phyloP scores from a whole-genome alignment of 192 early-diverging fungal species.

The Ambispora gerdemannii region DNA sequence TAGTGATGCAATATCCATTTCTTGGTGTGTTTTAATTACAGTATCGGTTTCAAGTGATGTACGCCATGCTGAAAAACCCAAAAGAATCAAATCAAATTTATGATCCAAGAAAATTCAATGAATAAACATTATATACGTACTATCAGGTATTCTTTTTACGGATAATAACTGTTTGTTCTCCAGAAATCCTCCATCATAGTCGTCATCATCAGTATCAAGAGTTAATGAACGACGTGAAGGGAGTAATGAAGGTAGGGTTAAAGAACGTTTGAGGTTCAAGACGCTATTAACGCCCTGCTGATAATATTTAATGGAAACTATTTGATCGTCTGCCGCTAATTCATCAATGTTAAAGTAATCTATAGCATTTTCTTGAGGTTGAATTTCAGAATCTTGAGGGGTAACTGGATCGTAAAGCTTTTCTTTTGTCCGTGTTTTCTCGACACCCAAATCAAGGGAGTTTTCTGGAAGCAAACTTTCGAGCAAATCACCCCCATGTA shows the following conservation, averaged over 20 bases:
- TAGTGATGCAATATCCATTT: constrained; percentile 44
- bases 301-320: constrained; percentile 46
- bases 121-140: no score
- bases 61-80: no score
- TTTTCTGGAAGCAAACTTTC: constrained; percentile 46
- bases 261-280: constrained; percentile 35
- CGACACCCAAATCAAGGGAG: constrained; percentile 53
- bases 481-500: constrained; percentile 49
- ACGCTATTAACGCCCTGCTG: constrained; percentile 43
- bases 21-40: constrained; percentile 7
- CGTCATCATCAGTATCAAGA: constrained; percentile 56
- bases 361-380: constrained; percentile 67
- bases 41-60: constrained; percentile 17
- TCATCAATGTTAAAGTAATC: constrained; percentile 86
- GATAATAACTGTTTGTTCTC: no score
- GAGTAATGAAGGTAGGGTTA: constrained; percentile 27
- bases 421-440: constrained; percentile 42
- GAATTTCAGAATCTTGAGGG: constrained; percentile 41
- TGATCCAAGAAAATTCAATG: no score
- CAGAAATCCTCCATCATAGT: constrained; percentile 39
- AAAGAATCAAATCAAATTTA: no score
- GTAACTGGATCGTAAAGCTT: constrained; percentile 38
- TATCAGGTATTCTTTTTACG: no score
- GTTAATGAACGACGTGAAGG: constrained; percentile 36
- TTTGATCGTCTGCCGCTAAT: constrained; percentile 63